A percentile compares a stretch with the other conserved stretches of the same genome.
These are phyloP conservation scores for Xylariaceae sp. DNA, from an alignment of 2,329 filamentous ascomycete genomes.

Conservation along the genomic window DNA sequence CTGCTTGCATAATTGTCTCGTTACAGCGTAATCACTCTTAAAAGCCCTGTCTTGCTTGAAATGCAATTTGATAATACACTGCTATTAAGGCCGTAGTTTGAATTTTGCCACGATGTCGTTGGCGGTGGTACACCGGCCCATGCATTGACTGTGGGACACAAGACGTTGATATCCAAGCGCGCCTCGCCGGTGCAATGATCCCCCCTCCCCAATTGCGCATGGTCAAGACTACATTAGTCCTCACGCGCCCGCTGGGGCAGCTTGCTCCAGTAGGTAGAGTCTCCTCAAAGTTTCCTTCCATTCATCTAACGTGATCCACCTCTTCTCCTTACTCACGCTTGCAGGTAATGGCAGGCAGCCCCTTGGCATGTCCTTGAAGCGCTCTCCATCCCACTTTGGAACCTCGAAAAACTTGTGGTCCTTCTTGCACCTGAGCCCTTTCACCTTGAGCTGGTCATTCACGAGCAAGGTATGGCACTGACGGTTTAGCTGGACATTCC, in stretches of 20 bases:
- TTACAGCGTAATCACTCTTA: too few relatives aligned
- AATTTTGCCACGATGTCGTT: too few relatives aligned
- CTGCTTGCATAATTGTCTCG: too few relatives aligned
- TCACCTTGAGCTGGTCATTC: slow-evolving; percentile 30
- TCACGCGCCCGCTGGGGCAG: neutral
- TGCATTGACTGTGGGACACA: too few relatives aligned
- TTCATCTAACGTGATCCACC: slow-evolving; percentile 39
- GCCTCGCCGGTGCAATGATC: neutral
- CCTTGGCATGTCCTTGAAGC: slow-evolving; percentile 33
- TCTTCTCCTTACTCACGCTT: slow-evolving; percentile 23
- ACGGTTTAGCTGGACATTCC: slow-evolving; percentile 30
- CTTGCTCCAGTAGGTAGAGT: slow-evolving; percentile 29
- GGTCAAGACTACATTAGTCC: neutral
- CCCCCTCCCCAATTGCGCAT: too few relatives aligned
- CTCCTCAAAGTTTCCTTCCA: slow-evolving; percentile 37
- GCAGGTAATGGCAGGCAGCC: slow-evolving; percentile 35
- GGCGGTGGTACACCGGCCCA: too few relatives aligned
- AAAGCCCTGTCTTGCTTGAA: too few relatives aligned
- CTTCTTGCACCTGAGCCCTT: slow-evolving; percentile 32
- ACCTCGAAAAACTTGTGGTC: slow-evolving; percentile 38
- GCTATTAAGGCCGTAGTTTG: too few relatives aligned
- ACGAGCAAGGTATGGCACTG: slow-evolving; percentile 33
- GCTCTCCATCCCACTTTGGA: slow-evolving; percentile 32
- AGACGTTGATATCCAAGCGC: neutral
- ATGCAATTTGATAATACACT: too few relatives aligned